A percentile compares a stretch with the other conserved stretches of the same genome.
phyloP scores from a whole-genome alignment of 345 rosid genomes.

The Corchorus capsularis region DNA sequence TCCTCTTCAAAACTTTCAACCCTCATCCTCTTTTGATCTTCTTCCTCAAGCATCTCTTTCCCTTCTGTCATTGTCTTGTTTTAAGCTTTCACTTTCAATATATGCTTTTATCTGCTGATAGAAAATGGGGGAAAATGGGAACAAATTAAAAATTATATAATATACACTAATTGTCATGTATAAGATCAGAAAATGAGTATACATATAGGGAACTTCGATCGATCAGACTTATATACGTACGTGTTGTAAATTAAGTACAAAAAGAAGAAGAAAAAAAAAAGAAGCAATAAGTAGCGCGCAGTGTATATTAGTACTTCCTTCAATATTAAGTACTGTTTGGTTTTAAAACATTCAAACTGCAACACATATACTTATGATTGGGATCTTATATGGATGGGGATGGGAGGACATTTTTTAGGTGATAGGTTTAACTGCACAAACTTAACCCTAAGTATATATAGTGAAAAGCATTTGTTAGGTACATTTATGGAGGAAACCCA shows the following conservation, averaged over 20 bases:
- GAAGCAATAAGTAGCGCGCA: neutral
- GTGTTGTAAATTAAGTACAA: too few relatives aligned
- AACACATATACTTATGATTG: neutral
- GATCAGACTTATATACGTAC: too few relatives aligned
- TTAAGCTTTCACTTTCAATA: neutral
- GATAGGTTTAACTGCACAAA: conserved; percentile 22
- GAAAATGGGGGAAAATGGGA: neutral
- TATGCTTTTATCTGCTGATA: neutral
- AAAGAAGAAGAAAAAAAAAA: neutral
- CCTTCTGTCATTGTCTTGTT: conserved; percentile 23
- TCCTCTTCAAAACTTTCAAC: conserved; percentile 26
- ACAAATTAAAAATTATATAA: neutral
- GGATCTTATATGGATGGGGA: neutral
- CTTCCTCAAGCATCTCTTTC: conserved; percentile 19
- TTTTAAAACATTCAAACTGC: conserved; percentile 18
- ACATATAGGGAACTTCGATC: too few relatives aligned
- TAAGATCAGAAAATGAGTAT: too few relatives aligned
- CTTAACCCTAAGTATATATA: neutral
- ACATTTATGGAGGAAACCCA: conserved; percentile 24
- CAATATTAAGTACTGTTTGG: conserved; percentile 1
- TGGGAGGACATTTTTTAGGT: conserved; percentile 12
- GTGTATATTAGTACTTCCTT: neutral
- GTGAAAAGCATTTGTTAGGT: conserved; percentile 12
- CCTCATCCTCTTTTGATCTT: conserved; percentile 7
- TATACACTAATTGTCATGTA: neutral